Evolutionary conservation across 108 stramenopile genomes (phyloP), one percentile per base, ranked within the genome.

Genomic region (Conticribra guillardii): DNA sequence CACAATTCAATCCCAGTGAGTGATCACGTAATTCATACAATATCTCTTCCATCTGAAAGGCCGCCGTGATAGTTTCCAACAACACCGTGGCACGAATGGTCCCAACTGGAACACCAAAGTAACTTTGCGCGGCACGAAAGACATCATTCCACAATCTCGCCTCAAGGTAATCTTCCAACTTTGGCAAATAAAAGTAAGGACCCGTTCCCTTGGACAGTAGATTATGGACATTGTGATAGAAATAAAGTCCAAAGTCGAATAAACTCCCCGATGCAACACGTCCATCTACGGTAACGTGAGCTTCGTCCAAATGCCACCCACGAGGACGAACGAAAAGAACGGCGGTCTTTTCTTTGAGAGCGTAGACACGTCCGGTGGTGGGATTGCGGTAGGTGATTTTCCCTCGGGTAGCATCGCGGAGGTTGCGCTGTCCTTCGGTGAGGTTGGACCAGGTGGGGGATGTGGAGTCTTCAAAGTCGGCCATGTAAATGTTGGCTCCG

Each of bases 11-110:
- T 33, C 96, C 97, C n/a, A 92, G 55, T 18, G 91, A 92, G 75
- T 98, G 96, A 45, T 90, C 85, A 21, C 90, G 86, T n/a, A 98
- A 84, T 73, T 96, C 96, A 77, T 96, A 95, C 30, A 96, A 82
- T 69, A 98, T 92, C 71, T 96, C 97, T 65, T 98, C 97, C 94
- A 96, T 96, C 66, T 96, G 91, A 83, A 96, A 96, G 5, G 96
- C 93, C 3, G 96, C 97, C 18, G 96, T 96, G 72, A 98, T 95
- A 23, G 96, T 98, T 79, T 98, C 97, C 47, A 98, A 69, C 21
- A 98, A 82, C 14, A 89, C 91, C 16, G 97, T 96, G 19, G 93
- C 96, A 24, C 95, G 77, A 57, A 95, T 85, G 7, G 94, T 96
- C 17, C 95, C 94, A 0, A 71, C 15, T 24, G 92, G 91, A 7